Base-by-base conservation (phyloP, 257 asterid species). In the Leptodermis oblonga region DNA sequence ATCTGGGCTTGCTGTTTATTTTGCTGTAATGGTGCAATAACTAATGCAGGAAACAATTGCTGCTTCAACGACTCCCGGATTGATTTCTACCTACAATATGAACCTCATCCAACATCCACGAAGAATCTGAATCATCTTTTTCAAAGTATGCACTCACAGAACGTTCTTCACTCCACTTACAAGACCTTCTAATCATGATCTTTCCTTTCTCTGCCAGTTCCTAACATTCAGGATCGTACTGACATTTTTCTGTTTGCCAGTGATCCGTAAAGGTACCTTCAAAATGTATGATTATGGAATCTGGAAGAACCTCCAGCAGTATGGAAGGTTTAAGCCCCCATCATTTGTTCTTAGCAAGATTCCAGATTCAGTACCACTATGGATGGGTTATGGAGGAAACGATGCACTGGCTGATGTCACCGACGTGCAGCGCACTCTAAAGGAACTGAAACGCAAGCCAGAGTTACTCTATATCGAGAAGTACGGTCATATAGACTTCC, bases 311-410 rank as follows among this genome's bases (percentile, higher is more conserved):
- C 45, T 88, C 61, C 67, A 34, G 78, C 78, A 69, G 62, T 93
- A 93, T 78, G 85, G 88, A 67, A 88, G 78, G 65, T 30, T 59
- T 76, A 76, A 78, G 73, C 99, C 97, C 69, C 99, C 99, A 11
- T 58, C 34, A 7, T 93, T 93, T 67, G 92, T 90, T 67, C 82
- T 93, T 59, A 71, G 87, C 79, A 68, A 76, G 49, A 90, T 90
- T 37, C 97, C 99, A 25, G 82, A 81, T 61, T 74, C 96, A 12
- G 70, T 88, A 80, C 96, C 99, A 20, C 72, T 93, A 23, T 93
- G 99, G 99, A 87, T 88, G 92, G 96, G 89, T 20, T 90, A 88
- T 30, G 99, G 99, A 15, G 96, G 96, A 71, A 86, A 81, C 5
- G 99, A 93, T 58, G 97, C 88, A 39, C 72, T 93, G 62, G 94